Conservation (phyloP, 2,329 filamentous ascomycete genomes). For the Phialophora expanda region DNA sequence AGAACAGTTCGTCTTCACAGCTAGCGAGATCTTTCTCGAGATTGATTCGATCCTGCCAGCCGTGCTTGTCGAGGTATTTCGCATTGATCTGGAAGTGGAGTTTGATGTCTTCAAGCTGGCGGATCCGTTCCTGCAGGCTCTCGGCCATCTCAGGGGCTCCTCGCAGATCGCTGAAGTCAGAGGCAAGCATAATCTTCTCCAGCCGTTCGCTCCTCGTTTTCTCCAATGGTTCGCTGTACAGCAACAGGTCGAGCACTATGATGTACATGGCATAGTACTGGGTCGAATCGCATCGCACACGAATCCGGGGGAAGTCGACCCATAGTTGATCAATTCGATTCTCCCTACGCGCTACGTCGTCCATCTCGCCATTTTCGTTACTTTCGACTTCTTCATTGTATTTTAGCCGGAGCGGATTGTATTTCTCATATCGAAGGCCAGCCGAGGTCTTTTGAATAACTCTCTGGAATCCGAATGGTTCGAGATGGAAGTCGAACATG, state of each 20-base stretch:
- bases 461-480: constrained; percentile 96
- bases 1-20: constrained; percentile 97
- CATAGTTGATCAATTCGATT: constrained; percentile 93
- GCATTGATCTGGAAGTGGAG: constrained; percentile 92
- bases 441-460: constrained; percentile 97
- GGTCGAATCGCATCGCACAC: constrained; percentile 93
- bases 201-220: constrained; percentile 95
- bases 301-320: constrained; percentile 93
- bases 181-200: constrained; percentile 98
- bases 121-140: constrained; percentile 87
- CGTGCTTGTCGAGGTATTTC: constrained; percentile 81
- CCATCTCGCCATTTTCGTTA: constrained; percentile 48
- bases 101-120: constrained; percentile 95
- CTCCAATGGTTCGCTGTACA: constrained; percentile 95
- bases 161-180: constrained; percentile 95
- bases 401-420: constrained; percentile 94
- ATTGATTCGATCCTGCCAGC: constrained; percentile 88
- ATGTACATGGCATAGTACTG: constrained; percentile 99
- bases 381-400: constrained; percentile 87
- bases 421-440: constrained; percentile 93
- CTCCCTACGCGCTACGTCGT: constrained; percentile 62
- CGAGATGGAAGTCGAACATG: constrained; percentile 93
- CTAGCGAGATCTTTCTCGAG: constrained; percentile 86
- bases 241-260: constrained; percentile 91
- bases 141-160: constrained; percentile 93